phyloP scores from a whole-genome alignment of 495 filamentous ascomycete species.

The Aspergillus affinis region DNA sequence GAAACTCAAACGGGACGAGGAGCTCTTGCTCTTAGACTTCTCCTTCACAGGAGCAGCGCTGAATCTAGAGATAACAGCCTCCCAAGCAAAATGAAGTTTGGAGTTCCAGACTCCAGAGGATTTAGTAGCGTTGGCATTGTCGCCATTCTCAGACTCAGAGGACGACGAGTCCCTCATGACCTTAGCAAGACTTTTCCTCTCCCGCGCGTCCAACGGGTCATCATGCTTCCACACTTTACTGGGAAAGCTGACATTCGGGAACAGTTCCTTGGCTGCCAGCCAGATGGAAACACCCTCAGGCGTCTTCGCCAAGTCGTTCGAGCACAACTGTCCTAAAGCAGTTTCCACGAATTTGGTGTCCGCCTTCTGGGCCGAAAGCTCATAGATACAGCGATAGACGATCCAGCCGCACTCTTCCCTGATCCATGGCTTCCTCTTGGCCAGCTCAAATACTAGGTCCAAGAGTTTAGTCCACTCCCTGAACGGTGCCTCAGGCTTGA shows the following conservation, averaged over 20 bases:
- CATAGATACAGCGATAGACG: slow-evolving; percentile 48
- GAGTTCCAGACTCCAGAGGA: slow-evolving; percentile 74
- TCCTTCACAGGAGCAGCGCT: slow-evolving; percentile 26
- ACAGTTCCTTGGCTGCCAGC: slow-evolving; percentile 64
- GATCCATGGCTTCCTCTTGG: slow-evolving; percentile 77
- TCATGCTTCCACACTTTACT: slow-evolving; percentile 69
- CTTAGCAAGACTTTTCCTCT: slow-evolving; percentile 63
- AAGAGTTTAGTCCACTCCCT: slow-evolving; percentile 61
- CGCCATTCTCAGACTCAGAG: slow-evolving; percentile 47
- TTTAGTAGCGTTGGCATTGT: slow-evolving; percentile 43
- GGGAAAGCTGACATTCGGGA: slow-evolving; percentile 63
- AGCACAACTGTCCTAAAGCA: slow-evolving; percentile 60
- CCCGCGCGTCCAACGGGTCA: slow-evolving; percentile 63
- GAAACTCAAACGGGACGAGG: slow-evolving; percentile 51
- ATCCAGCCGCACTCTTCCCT: slow-evolving; percentile 83
- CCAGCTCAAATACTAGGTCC: slow-evolving; percentile 53
- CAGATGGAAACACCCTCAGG: slow-evolving; percentile 89
- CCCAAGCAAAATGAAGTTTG: slow-evolving; percentile 87
- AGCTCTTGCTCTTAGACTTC: slow-evolving; percentile 29
- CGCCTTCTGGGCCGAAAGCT: slow-evolving; percentile 38
- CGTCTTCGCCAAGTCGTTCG: slow-evolving; percentile 66
- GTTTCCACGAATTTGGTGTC: slow-evolving; percentile 51
- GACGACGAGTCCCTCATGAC: slow-evolving; percentile 75
- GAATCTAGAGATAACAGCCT: slow-evolving; percentile 60
- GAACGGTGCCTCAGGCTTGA: slow-evolving; percentile 46